Evolutionary conservation across 805 yeast genomes (phyloP), one percentile per base, ranked within the genome.

Genomic region (Sugiyamaella floridensis): DNA sequence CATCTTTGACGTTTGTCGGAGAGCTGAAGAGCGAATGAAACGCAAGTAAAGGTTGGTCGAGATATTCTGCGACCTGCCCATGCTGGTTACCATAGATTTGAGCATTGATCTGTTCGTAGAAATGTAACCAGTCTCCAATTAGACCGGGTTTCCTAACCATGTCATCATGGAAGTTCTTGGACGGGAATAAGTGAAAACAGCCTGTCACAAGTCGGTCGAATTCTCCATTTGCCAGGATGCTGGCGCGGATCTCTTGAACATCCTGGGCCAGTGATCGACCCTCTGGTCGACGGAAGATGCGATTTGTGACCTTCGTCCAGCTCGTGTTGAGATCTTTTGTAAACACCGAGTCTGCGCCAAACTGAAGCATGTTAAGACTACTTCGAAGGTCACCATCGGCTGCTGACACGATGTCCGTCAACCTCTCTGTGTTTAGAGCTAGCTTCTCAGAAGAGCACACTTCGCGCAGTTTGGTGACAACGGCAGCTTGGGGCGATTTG

Each of bases 331-430:
- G 60, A 67, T 89, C 96, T 65, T 85, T 87, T 26, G 43, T 45
- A 40, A 47, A 47, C 12, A 52, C 9, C 62, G 62, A 42, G 4
- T 47, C 51, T 26, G 47, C 50, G 43, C 72, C 75, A 63, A 92
- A 90, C 60, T 92, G 98, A 40, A 92, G 65, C 60, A 83, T 79
- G 63, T 92, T 92, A 41, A 92, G 73, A 67, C 96, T 85, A 26
- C 89, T 86, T 59, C 99, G 73, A 16, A 93, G 75, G 69, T 92
- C 99, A 42, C 87, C 87, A 57, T 86, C 89, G 40, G 89, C 79
- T 1, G 81, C 65, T 47, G 79, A 83, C 5, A 87, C 82, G 9
- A 92, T 71, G 43, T 85, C 86, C 14, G 81, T 77, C 15, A 93
- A 59, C 19, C 76, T 71, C 40, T 76, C 76, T 34, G 76, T 74